Evolutionary conservation across 208 protist species (phyloP).

Genomic region (Acanthamoeba lenticulata): DNA sequence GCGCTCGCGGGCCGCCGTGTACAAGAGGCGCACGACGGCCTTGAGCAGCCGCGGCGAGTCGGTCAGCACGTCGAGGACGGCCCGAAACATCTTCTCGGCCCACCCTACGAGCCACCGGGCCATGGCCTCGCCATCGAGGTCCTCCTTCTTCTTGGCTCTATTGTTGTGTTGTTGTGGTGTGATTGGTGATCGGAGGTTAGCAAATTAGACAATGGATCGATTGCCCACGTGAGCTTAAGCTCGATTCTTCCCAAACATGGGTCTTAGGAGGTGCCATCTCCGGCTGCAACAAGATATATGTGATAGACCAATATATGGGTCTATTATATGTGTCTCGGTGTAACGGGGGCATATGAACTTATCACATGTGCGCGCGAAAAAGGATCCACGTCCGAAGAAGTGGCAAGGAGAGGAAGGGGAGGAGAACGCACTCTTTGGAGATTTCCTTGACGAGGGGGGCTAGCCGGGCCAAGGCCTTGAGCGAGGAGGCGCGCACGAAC

Average conservation of each 20-base stretch:
- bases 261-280: not conserved
- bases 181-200: not conserved
- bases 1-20: not conserved
- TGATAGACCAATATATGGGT: too few relatives aligned
- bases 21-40: not conserved
- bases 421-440: not conserved
- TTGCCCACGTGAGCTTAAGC: too few relatives aligned
- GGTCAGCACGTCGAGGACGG: not conserved
- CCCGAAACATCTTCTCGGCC: not conserved
- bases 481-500: not conserved
- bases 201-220: not conserved
- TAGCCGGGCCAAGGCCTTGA: not conserved
- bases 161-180: not conserved
- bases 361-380: not conserved
- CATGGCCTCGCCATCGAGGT: not conserved
- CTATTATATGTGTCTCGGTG: too few relatives aligned
- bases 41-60: conserved; percentile 10
- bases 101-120: not conserved
- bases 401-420: not conserved
- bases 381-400: not conserved
- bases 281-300: not conserved
- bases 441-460: not conserved
- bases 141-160: conserved; percentile 43
- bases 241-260: too few relatives aligned
- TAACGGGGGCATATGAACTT: not conserved